Base-by-base conservation (phyloP, 352 stramenopile species). In the Phytophthora megakarya region DNA sequence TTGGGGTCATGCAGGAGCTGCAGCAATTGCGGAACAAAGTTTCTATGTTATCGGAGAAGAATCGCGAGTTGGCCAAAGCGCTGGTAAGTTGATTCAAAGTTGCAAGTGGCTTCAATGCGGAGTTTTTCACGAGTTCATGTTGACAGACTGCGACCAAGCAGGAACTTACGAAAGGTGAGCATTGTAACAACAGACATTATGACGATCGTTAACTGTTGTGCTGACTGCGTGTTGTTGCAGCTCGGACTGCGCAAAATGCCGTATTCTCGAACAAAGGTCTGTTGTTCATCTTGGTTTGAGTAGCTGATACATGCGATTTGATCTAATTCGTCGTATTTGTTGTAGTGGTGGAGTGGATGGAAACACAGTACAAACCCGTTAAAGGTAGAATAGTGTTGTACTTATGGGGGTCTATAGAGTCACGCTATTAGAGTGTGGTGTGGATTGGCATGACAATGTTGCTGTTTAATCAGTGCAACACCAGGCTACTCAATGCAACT, bases 1-100 rank as follows among this genome's bases (percentile, higher is more conserved):
- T 88, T 47, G 65, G 78, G 57, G 67, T 88, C 49, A 81, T 90
- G 62, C 73, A 89, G 44, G 84, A 92, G 63, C 52, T 88, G 46
- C 70, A 86, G 43, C 70, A 75, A 49, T 53, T 92, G 22, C 78
- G 81, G 26, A 69, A 74, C 15, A 73, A 87, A 39, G 70, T 75
- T 3, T 52, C 35, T 13, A 66, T 55, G 42, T 67, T 88, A 8
- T 72, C 76, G 7, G 69, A 83, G 37, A 89, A 79, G 48, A 92
- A 92, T 64, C 65, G 67, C 28, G 67, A 88, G 10, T 60, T 92
- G 23, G 84, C 84, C 2, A 89, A 84, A 68, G 73, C 83, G 39
- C 45, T 92, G 76, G 84, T 87, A 25, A 48, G 70, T 54, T 44
- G 40, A 23, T 23, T 53, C 12, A 37, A 32, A 16, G 21, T 11